These are phyloP conservation scores for Sequoiadendron giganteum DNA, from an alignment of 75 land plant genomes.

Conservation along the genomic window DNA sequence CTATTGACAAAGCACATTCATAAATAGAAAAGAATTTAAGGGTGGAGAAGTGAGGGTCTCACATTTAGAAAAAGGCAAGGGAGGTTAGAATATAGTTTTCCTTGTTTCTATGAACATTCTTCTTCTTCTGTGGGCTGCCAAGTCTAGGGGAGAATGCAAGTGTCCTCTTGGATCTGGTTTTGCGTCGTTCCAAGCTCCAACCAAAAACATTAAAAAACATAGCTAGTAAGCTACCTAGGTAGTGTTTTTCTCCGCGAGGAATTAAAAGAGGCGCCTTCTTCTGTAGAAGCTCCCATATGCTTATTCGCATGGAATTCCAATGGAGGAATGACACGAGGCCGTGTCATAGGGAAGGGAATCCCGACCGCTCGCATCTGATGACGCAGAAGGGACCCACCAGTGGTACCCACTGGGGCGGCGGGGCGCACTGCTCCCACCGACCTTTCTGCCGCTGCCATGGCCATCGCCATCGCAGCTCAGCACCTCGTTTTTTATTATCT, in stretches of 20 bases:
- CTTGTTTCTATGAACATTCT: not conserved
- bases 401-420: slow-evolving; percentile 3
- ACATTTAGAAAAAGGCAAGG: not conserved
- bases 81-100: not conserved
- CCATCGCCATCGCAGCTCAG: not conserved
- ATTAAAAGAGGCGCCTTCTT: too few species aligned
- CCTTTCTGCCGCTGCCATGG: not conserved
- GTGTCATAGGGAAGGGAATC: not conserved
- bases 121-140: too few species aligned
- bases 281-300: not conserved
- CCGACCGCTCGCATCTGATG: slow-evolving; percentile 17
- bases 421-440: slow-evolving; percentile 11
- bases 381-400: not conserved
- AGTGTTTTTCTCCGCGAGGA: too few species aligned
- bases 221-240: too few species aligned
- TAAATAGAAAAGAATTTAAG: too few species aligned
- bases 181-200: too few species aligned
- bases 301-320: not conserved
- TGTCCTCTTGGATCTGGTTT: not conserved
- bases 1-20: too few species aligned
- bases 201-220: too few species aligned
- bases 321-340: slow-evolving; percentile 3
- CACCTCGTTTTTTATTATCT: not conserved
- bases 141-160: too few species aligned
- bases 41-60: too few species aligned